These are phyloP conservation scores for Capsella rubella DNA, from an alignment of 441 rosid species.

Conservation along the genomic window DNA sequence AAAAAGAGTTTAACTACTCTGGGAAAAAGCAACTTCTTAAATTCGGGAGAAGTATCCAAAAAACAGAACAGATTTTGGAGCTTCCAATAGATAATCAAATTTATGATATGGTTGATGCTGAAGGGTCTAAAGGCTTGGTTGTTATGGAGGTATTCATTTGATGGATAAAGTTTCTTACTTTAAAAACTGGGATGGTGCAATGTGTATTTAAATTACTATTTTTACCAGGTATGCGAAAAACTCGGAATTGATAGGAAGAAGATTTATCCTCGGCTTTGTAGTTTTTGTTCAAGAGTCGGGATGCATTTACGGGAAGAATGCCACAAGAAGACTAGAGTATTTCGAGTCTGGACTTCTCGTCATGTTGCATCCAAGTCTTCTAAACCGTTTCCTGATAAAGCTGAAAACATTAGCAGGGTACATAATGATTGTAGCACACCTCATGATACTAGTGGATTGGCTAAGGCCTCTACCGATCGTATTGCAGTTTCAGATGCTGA, in stretches of 20 bases:
- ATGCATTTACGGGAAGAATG: constrained; percentile 77
- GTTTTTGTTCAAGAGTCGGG: constrained; percentile 76
- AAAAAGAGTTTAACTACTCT: constrained; percentile 50
- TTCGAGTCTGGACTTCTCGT: constrained; percentile 80
- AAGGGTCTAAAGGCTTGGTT: constrained; percentile 76
- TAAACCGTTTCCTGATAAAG: constrained; percentile 39
- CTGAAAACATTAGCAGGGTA: constrained; percentile 44
- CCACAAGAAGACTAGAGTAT: constrained; percentile 67
- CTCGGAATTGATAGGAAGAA: constrained; percentile 87
- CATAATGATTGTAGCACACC: constrained; percentile 47
- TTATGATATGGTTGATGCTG: constrained; percentile 87
- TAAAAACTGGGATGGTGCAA: background rate
- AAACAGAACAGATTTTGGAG: constrained; percentile 78
- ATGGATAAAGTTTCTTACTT: constrained; percentile 10
- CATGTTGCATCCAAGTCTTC: constrained; percentile 54
- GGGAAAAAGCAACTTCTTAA: constrained; percentile 57
- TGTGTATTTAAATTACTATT: constrained; percentile 23
- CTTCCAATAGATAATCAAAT: constrained; percentile 91
- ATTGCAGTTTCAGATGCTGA: constrained; percentile 52
- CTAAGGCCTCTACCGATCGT: constrained; percentile 46
- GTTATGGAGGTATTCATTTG: constrained; percentile 67
- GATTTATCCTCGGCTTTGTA: constrained; percentile 72
- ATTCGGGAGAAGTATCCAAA: constrained; percentile 72
- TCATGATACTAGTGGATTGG: constrained; percentile 48
- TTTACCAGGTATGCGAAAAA: constrained; percentile 75